Base-by-base conservation (phyloP, 2,329 filamentous ascomycete species). In the Fusarium goolgardi region DNA sequence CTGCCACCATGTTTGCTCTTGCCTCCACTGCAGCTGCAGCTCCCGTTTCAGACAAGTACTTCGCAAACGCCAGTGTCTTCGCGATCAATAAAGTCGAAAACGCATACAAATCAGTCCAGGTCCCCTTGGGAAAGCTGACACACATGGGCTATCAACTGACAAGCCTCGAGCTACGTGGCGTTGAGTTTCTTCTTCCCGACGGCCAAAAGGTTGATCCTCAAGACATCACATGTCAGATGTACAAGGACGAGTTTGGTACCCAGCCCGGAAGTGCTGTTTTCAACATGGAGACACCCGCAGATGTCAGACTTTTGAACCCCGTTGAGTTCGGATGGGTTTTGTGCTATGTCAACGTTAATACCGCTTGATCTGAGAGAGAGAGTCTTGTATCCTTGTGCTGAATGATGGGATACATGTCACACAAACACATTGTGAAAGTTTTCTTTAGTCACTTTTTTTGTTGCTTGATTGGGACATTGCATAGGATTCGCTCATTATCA, bases 11-110 rank as follows among this genome's bases (percentile, higher is more conserved):
- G 13, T 21, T 41, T 0, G 32, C 51, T 31, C 27, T 59, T 10
- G 32, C 51, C 1, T 34, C 40, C 8, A n/a, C 32, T 4, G 32
- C 25, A 45, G 18, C 40, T 9, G 55, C 51, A 5, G 40, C 15
- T 12, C 50, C 55, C 8, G 31, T 35, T 13, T n/a, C 25, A 2
- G 5, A 41, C 12, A 56, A 21, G 0, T 41, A 12, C 4, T 59
- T 59, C 21, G 51, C 55, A 21, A 56, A 40, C 13, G 55, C 20
- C 10, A 59, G 40, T 4, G 39, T 59, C 32, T 45, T 39, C 34
- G 55, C 51, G 6, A 13, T 39, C 35, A 39, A 39, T 6, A 39
- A 21, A 39, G 35, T 39, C 11, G 35, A 39, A 9, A 39, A 39
- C 4, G n/a, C 6, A 13, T 39, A 39, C 35, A 39, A 39, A 39